Evolutionary conservation across 352 stramenopile species (phyloP), one percentile per base, ranked within the genome.

Genomic region (Globisporangium barbulae): DNA sequence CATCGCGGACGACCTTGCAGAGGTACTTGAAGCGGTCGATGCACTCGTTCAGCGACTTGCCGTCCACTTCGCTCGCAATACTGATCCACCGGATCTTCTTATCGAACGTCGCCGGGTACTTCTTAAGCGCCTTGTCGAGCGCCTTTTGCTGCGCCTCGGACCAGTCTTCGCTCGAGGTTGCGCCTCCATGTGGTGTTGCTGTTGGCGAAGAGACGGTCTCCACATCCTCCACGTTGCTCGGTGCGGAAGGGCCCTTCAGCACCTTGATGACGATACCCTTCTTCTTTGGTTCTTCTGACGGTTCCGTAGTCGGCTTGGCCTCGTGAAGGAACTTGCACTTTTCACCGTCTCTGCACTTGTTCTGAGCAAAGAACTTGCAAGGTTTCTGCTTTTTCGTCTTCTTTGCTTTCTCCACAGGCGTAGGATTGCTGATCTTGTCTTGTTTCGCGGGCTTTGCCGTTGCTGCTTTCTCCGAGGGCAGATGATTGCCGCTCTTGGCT

Each of bases 11-110:
- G 33, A 90, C 53, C 22, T 77, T 63, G 42, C 76, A 83, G 2
- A 95, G 61, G 42, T 78, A 58, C 66, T 93, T 88, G 62, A 86
- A 95, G 3, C 86, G 83, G 42, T 92, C 84, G 50, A 95, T 91
- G 52, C 86, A 95, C 37, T 95, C 83, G 61, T 89, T 92, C 35
- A 95, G 56, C 8, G 79, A 83, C 33, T 85, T 88, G 28, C 70
- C 80, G 0, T 86, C 69, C 7, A 95, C 81, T 33, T 85, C 83
- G 8, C 69, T 74, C 5, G 84, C 78, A 57, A 95, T 93, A 30
- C 67, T 75, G 1, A 68, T 68, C 86, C 86, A 95, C 21, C 86
- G 72, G 33, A 78, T 68, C 21, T 84, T 84, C 64, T 86, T 91
- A 52, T 90, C 83, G 72, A 93, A 85, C 30, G 74, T 82, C 12